A percentile compares a stretch with the other conserved stretches of the same genome.
Conservation (phyloP, 805 yeast species). For the Starmerella bacillaris region DNA sequence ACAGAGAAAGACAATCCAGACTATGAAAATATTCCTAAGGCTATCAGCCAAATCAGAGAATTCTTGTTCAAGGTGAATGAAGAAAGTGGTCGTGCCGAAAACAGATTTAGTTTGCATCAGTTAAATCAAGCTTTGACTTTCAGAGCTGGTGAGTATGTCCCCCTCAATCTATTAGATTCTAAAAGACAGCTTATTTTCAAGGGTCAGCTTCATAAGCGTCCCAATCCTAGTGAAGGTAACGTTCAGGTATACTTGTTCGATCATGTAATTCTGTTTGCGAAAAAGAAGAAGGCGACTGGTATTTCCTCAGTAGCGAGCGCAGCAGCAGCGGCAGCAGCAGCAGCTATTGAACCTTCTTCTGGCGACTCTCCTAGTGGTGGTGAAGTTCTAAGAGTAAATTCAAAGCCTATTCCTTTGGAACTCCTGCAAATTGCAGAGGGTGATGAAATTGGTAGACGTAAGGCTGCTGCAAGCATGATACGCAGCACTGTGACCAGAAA, state of each 20-base stretch:
- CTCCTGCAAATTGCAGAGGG: slow-evolving; percentile 54
- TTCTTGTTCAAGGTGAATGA: slow-evolving; percentile 61
- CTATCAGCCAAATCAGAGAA: slow-evolving; percentile 56
- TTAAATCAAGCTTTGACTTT: slow-evolving; percentile 69
- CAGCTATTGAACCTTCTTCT: slow-evolving; percentile 12
- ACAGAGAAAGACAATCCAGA: slow-evolving; percentile 67
- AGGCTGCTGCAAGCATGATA: slow-evolving; percentile 16
- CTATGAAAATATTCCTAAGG: slow-evolving; percentile 45
- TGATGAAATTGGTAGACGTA: slow-evolving; percentile 46
- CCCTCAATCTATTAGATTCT: slow-evolving; percentile 67
- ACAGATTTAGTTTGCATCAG: slow-evolving; percentile 73
- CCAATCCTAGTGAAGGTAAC: slow-evolving; percentile 46
- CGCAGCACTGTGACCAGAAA: slow-evolving; percentile 13
- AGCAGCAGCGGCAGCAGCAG: slow-evolving; percentile 16
- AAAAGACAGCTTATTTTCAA: slow-evolving; percentile 64
- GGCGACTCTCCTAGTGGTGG: slow-evolving; percentile 24
- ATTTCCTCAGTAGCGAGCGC: slow-evolving; percentile 12
- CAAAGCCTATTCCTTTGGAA: slow-evolving; percentile 71
- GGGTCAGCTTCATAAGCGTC: slow-evolving; percentile 56
- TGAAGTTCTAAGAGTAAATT: slow-evolving; percentile 80
- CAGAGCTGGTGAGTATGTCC: slow-evolving; percentile 67
- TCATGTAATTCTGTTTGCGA: slow-evolving; percentile 68
- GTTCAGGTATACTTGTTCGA: slow-evolving; percentile 78
- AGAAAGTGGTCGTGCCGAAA: slow-evolving; percentile 87
- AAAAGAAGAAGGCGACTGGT: slow-evolving; percentile 69